These are phyloP conservation scores for Didymella keratinophila DNA, from an alignment of 2,329 filamentous ascomycete genomes.

Conservation along the genomic window DNA sequence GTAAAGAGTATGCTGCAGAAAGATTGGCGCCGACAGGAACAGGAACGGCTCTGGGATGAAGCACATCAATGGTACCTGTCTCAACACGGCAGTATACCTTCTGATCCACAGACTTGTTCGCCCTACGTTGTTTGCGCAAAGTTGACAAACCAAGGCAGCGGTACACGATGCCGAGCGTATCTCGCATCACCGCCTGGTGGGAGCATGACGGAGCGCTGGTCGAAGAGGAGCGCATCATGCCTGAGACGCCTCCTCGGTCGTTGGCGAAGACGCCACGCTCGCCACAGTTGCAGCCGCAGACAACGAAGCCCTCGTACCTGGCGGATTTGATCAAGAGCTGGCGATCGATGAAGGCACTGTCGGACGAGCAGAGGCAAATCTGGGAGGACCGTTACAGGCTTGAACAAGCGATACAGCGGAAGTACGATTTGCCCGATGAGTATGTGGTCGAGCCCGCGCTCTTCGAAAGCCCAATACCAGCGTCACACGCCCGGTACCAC, in stretches of 20 bases:
- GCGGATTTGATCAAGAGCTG: slow-evolving; percentile 21
- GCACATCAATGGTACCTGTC: slow-evolving; percentile 17
- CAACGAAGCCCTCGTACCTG: slow-evolving; percentile 20
- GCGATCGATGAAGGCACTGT: slow-evolving; percentile 12
- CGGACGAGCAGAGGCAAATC: slow-evolving; percentile 11
- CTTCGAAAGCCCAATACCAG: slow-evolving; percentile 32
- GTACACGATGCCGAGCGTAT: neutral
- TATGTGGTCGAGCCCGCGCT: slow-evolving; percentile 26
- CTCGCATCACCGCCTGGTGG: slow-evolving; percentile 32
- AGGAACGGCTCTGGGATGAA: slow-evolving; percentile 35
- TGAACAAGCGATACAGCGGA: slow-evolving; percentile 34
- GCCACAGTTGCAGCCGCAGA: neutral
- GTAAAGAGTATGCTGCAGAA: slow-evolving; percentile 22
- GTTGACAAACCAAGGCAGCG: neutral
- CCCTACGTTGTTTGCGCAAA: slow-evolving; percentile 1
- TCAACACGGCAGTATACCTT: neutral
- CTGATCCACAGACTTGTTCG: neutral
- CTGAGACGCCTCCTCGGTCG: slow-evolving; percentile 6
- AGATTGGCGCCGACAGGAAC: slow-evolving; percentile 33
- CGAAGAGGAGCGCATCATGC: slow-evolving; percentile 7
- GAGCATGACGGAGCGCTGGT: slow-evolving; percentile 28
- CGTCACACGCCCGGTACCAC: slow-evolving; percentile 14
- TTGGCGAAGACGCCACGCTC: neutral
- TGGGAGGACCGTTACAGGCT: slow-evolving; percentile 27
- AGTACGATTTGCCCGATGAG: slow-evolving; percentile 27